Evolutionary conservation across 768 basidiomycete genomes (phyloP), one percentile per base, ranked within the genome.

Genomic region (Steccherinum ochraceum): DNA sequence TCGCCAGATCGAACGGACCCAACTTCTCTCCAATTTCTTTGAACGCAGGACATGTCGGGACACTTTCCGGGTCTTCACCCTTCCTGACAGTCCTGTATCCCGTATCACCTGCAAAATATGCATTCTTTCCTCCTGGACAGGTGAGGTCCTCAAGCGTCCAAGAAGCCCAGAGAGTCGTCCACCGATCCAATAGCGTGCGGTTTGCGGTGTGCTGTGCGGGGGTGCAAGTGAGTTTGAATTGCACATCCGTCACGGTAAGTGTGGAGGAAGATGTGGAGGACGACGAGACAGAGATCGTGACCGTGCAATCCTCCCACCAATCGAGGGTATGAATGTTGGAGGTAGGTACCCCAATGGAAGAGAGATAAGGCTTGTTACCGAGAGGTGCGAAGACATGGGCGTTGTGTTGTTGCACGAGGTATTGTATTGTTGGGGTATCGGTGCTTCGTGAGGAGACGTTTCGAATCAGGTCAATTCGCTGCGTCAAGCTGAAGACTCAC

Each of bases 61-160:
- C 70, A n/a, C 66, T 64, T 1, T 76, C 63, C 74, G 79, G 56
- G 72, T 75, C 63, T 49, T 77, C 70, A 0, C 72, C 75, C 52
- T 68, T 69, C 45, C 53, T 53, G 13, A 81, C 79, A 0, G 73
- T 56, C 20, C 78, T 67, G 60, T 81, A 80, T 5, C 79, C 84
- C 1, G 85, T 89, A 62, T 87, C 86, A 11, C 87, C 87, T 4
- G 70, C 83, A 61, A 89, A 88, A 59, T 69, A 84, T 13, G 79
- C 64, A 48, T 78, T 78, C 71, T 72, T 72, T 5, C 59, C 42
- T 48, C 53, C 53, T n/a, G n/a, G n/a, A n/a, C n/a, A n/a, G 5
- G 16, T 35, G 11, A 63, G 63, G 11, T 66, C 61, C 57, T 81
- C 75, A 18, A 86, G 64, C 35, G 70, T 77, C 84, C 84, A 88